A percentile compares a stretch with the other conserved stretches of the same genome.
phyloP scores from a whole-genome alignment of 352 stramenopile genomes.

The Sclerospora graminicola region DNA sequence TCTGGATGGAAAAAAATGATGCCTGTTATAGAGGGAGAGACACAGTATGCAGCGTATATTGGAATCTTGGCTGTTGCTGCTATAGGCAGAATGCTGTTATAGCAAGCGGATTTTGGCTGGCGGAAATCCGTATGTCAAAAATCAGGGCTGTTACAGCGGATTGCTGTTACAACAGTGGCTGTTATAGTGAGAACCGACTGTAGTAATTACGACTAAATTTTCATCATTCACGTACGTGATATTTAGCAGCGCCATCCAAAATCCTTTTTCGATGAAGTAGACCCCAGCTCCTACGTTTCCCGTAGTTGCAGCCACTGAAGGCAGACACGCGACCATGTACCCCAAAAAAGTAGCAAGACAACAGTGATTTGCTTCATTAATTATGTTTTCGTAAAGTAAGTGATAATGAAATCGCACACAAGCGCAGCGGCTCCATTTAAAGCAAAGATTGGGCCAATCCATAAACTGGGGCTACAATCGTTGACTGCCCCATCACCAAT shows the following conservation, averaged over 20 bases:
- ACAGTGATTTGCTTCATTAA: slow-evolving; percentile 67
- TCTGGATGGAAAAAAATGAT: too few species aligned
- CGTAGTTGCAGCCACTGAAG: slow-evolving; percentile 40
- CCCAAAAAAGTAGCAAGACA: slow-evolving; percentile 41
- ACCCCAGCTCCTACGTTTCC: slow-evolving; percentile 55
- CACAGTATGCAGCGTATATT: too few species aligned
- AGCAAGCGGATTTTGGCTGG: too few species aligned
- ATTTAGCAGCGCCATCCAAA: slow-evolving; percentile 65
- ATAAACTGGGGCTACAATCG: slow-evolving; percentile 38
- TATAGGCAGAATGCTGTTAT: too few species aligned
- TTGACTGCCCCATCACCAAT: slow-evolving; percentile 27
- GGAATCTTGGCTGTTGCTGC: too few species aligned
- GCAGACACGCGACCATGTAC: slow-evolving; percentile 53
- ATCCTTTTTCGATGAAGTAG: slow-evolving; percentile 68
- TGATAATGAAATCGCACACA: slow-evolving; percentile 67
- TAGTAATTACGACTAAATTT: too few species aligned
- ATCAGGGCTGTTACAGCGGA: too few species aligned
- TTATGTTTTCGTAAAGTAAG: slow-evolving; percentile 48
- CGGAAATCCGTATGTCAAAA: too few species aligned
- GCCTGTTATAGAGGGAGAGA: too few species aligned
- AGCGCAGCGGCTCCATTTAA: slow-evolving; percentile 57
- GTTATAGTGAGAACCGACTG: too few species aligned
- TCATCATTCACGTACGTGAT: slow-evolving; percentile 39
- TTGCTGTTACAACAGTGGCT: too few species aligned
- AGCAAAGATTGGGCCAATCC: slow-evolving; percentile 62